These are phyloP conservation scores for Musa balbisiana DNA, from an alignment of 202 grass and related monocot genomes.

Conservation along the genomic window DNA sequence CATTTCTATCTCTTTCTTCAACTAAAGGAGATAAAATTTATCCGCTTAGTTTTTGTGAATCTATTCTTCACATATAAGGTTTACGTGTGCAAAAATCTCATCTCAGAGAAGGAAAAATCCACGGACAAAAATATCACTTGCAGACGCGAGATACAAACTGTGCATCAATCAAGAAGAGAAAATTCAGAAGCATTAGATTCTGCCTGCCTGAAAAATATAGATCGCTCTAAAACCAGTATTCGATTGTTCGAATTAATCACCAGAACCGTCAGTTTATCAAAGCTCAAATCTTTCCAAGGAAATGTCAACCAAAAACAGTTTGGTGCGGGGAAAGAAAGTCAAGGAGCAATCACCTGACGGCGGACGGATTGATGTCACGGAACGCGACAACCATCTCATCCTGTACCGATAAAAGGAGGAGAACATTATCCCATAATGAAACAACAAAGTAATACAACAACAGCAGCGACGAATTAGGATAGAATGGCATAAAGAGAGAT, in stretches of 20 bases:
- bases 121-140: neutral
- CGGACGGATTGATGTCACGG: slow-evolving; percentile 72
- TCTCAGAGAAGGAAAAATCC: neutral
- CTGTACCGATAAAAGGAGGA: slow-evolving; percentile 20
- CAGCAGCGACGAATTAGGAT: slow-evolving; percentile 14
- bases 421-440: neutral
- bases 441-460: neutral
- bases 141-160: neutral
- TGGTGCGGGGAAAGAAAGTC: neutral
- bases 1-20: neutral
- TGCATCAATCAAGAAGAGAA: no score
- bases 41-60: no score
- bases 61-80: no score
- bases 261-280: slow-evolving; percentile 20
- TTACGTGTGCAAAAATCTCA: no score
- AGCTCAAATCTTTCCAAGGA: neutral
- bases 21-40: neutral
- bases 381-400: slow-evolving; percentile 87
- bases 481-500: slow-evolving; percentile 15
- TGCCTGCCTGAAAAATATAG: no score
- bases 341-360: slow-evolving; percentile 51
- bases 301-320: no score
- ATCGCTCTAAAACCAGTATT: no score
- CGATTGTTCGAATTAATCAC: neutral
- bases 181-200: no score